Conservation (phyloP, 495 filamentous ascomycete genomes). For the Aspergillus affinis region DNA sequence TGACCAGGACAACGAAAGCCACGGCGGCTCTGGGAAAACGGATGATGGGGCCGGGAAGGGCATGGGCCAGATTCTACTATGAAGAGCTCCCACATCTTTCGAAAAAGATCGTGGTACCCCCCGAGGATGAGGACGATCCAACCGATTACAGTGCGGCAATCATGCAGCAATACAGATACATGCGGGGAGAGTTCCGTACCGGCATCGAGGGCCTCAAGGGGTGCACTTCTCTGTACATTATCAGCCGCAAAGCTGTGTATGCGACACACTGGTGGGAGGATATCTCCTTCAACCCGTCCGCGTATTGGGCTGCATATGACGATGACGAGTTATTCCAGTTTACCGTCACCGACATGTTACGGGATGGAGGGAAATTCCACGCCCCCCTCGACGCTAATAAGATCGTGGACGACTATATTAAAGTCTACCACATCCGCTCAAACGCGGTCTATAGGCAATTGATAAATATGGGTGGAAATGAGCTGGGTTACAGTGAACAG, state of each 20-base stretch:
- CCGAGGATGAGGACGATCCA: not conserved
- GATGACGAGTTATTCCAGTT: too few species aligned
- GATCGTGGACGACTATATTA: slow-evolving; percentile 5
- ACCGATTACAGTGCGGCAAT: not conserved
- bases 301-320: too few species aligned
- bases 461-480: not conserved
- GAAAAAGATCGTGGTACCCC: not conserved
- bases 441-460: not conserved
- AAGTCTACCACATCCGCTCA: slow-evolving; percentile 1
- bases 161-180: not conserved
- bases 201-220: not conserved
- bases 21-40: slow-evolving; percentile 3
- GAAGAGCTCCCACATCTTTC: not conserved
- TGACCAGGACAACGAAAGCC: not conserved
- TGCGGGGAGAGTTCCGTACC: not conserved
- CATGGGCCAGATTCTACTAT: too few species aligned
- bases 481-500: not conserved
- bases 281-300: too few species aligned
- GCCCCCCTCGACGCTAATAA: not conserved
- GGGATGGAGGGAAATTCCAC: not conserved
- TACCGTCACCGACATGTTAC: not conserved
- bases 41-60: too few species aligned
- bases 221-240: slow-evolving; percentile 13
- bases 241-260: slow-evolving; percentile 16
- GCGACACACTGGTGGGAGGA: slow-evolving; percentile 9